Percentiles rank a stretch among this genome's conserved stretches.
phyloP scores from a whole-genome alignment of 257 asterid genomes.

The Galeopsis tetrahit region DNA sequence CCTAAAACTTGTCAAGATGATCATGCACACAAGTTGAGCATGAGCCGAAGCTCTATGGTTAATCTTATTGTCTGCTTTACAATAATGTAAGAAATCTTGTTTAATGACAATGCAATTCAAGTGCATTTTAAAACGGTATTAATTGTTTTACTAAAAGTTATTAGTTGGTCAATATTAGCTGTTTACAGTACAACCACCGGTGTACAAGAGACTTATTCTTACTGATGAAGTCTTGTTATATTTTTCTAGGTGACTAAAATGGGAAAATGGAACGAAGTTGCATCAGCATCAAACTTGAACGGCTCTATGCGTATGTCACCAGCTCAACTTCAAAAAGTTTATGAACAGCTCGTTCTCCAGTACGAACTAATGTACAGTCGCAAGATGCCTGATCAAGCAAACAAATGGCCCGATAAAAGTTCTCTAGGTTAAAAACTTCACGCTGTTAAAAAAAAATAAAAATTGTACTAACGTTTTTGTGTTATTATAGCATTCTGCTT shows the following conservation, averaged over 20 bases:
- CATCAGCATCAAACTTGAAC: constrained; percentile 41
- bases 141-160: no score
- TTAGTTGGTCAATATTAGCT: no score
- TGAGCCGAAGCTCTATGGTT: no score
- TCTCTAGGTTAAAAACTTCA: constrained; percentile 27
- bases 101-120: no score
- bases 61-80: no score
- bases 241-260: constrained; percentile 55
- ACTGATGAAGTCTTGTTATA: not conserved
- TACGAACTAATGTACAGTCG: constrained; percentile 64
- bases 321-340: constrained; percentile 58
- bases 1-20: no score
- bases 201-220: no score
- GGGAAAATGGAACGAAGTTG: constrained; percentile 76
- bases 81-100: no score
- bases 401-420: constrained; percentile 38
- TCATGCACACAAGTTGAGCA: no score
- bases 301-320: constrained; percentile 40
- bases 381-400: constrained; percentile 45
- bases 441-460: not conserved
- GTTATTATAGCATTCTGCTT: not conserved
- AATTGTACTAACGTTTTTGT: not conserved
- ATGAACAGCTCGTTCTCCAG: constrained; percentile 52
- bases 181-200: no score
- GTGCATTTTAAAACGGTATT: no score